Percentiles rank a stretch among this genome's conserved stretches.
These are phyloP conservation scores for Peronosclerospora sorghi DNA, from an alignment of 352 stramenopile species.

Conservation along the genomic window DNA sequence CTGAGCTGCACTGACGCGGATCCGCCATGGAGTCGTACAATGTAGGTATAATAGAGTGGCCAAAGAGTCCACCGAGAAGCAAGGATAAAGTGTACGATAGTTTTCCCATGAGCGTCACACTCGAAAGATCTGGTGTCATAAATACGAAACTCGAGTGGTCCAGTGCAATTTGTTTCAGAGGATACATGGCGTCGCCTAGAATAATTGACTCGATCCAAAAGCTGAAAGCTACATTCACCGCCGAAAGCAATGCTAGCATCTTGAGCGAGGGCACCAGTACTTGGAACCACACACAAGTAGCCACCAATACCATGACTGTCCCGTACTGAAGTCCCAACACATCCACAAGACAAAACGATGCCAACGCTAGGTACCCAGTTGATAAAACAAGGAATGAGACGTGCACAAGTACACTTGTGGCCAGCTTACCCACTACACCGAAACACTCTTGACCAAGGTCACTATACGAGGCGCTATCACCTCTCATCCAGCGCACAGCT, in stretches of 20 bases:
- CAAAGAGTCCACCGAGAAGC: constrained; percentile 51
- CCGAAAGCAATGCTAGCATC: constrained; percentile 43
- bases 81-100: constrained; percentile 67
- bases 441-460: constrained; percentile 66
- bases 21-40: constrained; percentile 66
- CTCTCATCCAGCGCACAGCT: constrained; percentile 54
- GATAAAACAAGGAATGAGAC: constrained; percentile 46
- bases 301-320: constrained; percentile 42
- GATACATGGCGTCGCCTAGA: constrained; percentile 75
- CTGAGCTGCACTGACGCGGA: constrained; percentile 35
- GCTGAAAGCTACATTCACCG: constrained; percentile 61
- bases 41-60: constrained; percentile 61
- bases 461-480: constrained; percentile 48
- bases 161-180: constrained; percentile 61
- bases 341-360: constrained; percentile 44
- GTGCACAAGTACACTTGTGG: constrained; percentile 40
- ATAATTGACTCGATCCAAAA: constrained; percentile 78
- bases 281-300: constrained; percentile 48
- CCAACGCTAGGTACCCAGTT: constrained; percentile 45
- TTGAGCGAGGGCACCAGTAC: constrained; percentile 55
- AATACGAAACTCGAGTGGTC: constrained; percentile 54
- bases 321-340: constrained; percentile 46
- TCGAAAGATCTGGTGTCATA: constrained; percentile 46
- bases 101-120: constrained; percentile 39
- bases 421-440: constrained; percentile 25